Conservation (phyloP, 129 eudicot genomes). For the Centella asiatica region DNA sequence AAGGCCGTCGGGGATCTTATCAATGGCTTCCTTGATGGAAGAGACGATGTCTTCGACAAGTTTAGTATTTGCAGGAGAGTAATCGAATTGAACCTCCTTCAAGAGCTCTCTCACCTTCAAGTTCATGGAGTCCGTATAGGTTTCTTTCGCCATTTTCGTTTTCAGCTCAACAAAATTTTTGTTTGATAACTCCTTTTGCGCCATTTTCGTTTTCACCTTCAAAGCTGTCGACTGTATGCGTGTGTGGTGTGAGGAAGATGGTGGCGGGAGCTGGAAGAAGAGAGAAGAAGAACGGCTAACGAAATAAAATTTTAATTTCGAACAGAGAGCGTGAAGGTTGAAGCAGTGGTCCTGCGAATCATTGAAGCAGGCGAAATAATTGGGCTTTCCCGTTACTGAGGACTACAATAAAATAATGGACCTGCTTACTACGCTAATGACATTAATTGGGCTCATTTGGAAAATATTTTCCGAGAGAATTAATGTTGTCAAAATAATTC, state of each 20-base stretch:
- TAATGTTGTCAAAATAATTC: too few relatives aligned
- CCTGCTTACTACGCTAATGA: too few relatives aligned
- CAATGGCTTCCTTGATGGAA: slow-evolving; percentile 41
- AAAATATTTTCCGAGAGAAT: too few relatives aligned
- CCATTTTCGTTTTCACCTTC: background rate
- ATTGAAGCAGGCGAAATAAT: too few relatives aligned
- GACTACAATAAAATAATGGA: too few relatives aligned
- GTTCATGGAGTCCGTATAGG: slow-evolving; percentile 33
- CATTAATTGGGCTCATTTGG: too few relatives aligned
- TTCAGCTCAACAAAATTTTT: background rate
- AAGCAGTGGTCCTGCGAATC: too few relatives aligned
- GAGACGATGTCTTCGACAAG: slow-evolving; percentile 41
- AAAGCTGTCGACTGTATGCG: background rate
- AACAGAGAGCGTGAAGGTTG: background rate
- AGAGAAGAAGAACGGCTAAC: background rate
- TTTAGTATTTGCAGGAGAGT: slow-evolving; percentile 41
- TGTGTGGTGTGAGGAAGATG: background rate
- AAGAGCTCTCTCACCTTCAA: slow-evolving; percentile 63
- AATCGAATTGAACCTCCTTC: slow-evolving; percentile 64
- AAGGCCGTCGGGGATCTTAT: slow-evolving; percentile 47
- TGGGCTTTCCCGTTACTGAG: too few relatives aligned
- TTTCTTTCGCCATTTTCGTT: slow-evolving; percentile 26
- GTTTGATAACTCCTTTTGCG: background rate
- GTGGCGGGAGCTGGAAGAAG: slow-evolving; percentile 12
- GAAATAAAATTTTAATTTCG: too few relatives aligned